These are phyloP conservation scores for Helicostylum pulchrum DNA, from an alignment of 192 early-diverging fungal species.

Conservation along the genomic window DNA sequence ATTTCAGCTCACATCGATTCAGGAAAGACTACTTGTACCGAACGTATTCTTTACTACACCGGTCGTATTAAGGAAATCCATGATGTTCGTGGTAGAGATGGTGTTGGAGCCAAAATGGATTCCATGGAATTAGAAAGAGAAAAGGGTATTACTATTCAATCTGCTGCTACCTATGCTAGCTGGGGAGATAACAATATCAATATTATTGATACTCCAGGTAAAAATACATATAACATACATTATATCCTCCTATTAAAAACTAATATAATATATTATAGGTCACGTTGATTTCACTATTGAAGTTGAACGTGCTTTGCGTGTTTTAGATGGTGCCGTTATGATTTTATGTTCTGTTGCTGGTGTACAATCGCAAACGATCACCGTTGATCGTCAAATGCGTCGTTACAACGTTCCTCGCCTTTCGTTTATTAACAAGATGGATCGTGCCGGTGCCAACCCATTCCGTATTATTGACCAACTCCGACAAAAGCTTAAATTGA, in stretches of 20 bases:
- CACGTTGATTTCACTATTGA: constrained; percentile 91
- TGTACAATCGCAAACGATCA: constrained; percentile 86
- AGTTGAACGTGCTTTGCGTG: constrained; percentile 82
- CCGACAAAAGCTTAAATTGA: constrained; percentile 71
- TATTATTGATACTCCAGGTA: constrained; percentile 87
- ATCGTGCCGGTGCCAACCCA: constrained; percentile 85
- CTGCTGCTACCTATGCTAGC: constrained; percentile 80
- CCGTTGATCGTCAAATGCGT: constrained; percentile 89
- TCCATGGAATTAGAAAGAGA: constrained; percentile 98
- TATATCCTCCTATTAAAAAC: background rate
- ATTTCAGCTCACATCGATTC: constrained; percentile 89
- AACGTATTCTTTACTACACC: constrained; percentile 81
- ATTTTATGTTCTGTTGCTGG: constrained; percentile 83
- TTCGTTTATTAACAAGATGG: constrained; percentile 90
- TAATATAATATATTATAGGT: constrained; percentile 37
- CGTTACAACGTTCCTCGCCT: constrained; percentile 84
- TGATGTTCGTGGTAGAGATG: constrained; percentile 82
- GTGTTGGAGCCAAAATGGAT: constrained; percentile 98
- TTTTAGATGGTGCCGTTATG: constrained; percentile 83
- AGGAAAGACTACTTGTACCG: constrained; percentile 84
- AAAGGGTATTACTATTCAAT: constrained; percentile 87
- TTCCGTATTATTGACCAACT: constrained; percentile 78
- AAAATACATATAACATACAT: background rate
- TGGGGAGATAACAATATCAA: constrained; percentile 81
- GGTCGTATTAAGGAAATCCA: constrained; percentile 89